Base-by-base conservation (phyloP, 805 yeast species). In the Barnettozyma populi region DNA sequence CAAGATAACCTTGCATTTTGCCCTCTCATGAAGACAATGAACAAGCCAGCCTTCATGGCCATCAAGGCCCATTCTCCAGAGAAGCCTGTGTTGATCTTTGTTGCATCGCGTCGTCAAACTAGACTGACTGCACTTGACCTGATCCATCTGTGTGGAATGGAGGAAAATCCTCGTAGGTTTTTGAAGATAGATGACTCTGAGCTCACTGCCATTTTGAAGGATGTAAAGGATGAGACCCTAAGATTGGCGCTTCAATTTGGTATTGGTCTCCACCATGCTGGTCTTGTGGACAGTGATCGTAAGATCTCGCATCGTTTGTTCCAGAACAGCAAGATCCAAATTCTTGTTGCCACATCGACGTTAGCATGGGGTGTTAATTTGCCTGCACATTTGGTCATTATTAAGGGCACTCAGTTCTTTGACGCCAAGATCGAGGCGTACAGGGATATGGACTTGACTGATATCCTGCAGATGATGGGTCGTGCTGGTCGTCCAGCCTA, bases 401-500 rank as follows among this genome's bases (percentile, higher is more conserved):
- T 94, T 36, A 94, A 94, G 61, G 99, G 99, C 1, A 94, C 99
- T 0, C 97, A 92, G 60, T 88, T 94, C 3, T 94, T 90, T 63
- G 95, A 94, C 63, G 76, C 98, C 0, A 88, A 90, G 63, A 84
- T 84, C 46, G 99, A 98, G 72, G 99, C 97, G 0, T 88, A 83
- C 60, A 80, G 84, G 13, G 99, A 94, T 62, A 73, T 95, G 51
- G 98, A 97, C 2, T 87, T 94, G 31, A 86, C 97, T 0, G 99
- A 94, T 68, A 96, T 94, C 39, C 82, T 95, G 48, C 99, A 94
- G 71, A 94, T 94, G 62, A 94, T 94, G 72, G 99, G 99, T 57
- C 86, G 99, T 71, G 99, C 99, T 18, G 99, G 99, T 67, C 82
- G 99, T 67, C 99, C 99, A 1, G 98, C 95, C 55, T 94, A 81